These are phyloP conservation scores for Chalciporus sp. DNA, from an alignment of 1,284 basidiomycete species.

Conservation along the genomic window DNA sequence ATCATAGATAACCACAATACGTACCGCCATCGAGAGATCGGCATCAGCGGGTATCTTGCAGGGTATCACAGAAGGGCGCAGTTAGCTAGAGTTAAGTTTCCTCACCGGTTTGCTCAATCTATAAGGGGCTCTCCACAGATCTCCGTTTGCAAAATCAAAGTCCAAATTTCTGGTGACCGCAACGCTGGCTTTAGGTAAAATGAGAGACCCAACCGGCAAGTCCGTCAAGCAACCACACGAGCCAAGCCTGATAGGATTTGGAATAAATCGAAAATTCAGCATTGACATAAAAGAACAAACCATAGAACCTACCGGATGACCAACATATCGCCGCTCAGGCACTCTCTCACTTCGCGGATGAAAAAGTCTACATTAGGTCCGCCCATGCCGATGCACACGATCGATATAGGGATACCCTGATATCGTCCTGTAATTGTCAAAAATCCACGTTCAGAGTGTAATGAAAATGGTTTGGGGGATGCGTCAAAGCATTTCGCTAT, in stretches of 20 bases:
- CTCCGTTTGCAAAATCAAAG: constrained; percentile 62
- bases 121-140: constrained; percentile 57
- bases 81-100: constrained; percentile 6
- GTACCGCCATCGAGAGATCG: constrained; percentile 51
- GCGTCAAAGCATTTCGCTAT: constrained; percentile 66
- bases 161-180: constrained; percentile 77
- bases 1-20: constrained; percentile 18
- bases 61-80: constrained; percentile 2
- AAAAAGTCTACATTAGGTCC: constrained; percentile 83
- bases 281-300: neutral
- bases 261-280: constrained; percentile 3
- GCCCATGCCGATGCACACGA: constrained; percentile 86
- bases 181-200: constrained; percentile 69
- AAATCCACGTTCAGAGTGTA: constrained; percentile 78
- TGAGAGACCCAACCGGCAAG: constrained; percentile 72
- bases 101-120: constrained; percentile 70
- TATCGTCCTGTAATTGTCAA: constrained; percentile 80
- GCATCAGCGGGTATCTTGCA: constrained; percentile 57
- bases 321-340: constrained; percentile 75
- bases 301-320: constrained; percentile 61
- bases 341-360: constrained; percentile 79
- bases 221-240: constrained; percentile 79
- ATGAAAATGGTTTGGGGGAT: constrained; percentile 57
- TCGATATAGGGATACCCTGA: constrained; percentile 66
- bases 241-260: constrained; percentile 54